Conservation (phyloP, 23 red algal species). For the Pyropia yezoensis region DNA sequence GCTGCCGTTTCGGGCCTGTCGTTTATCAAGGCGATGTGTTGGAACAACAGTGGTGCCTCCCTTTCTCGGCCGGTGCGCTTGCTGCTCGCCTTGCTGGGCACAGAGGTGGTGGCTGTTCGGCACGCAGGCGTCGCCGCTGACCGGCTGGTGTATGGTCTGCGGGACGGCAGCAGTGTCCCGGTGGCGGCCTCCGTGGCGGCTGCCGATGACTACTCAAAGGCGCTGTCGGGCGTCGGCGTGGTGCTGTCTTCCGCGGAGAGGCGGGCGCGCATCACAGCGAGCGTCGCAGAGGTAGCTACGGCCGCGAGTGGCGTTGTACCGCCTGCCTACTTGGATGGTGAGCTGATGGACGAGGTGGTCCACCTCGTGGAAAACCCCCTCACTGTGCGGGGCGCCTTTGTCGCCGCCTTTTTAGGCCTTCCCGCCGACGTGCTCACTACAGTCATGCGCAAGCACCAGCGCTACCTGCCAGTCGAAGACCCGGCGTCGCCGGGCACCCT, state of each 20-base stretch:
- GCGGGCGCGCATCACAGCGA: slow-evolving; percentile 20
- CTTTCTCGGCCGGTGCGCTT: slow-evolving; percentile 92
- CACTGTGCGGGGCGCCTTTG: slow-evolving; percentile 59
- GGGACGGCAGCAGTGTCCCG: slow-evolving; percentile 26
- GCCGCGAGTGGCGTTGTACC: slow-evolving; percentile 31
- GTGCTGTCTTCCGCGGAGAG: slow-evolving; percentile 33
- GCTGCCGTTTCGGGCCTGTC: slow-evolving; percentile 27
- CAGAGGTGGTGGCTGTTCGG: slow-evolving; percentile 59
- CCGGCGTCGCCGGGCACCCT: slow-evolving; percentile 10
- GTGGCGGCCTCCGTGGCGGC: slow-evolving; percentile 12
- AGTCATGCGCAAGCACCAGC: slow-evolving; percentile 97
- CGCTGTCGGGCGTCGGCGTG: slow-evolving; percentile 35
- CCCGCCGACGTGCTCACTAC: slow-evolving; percentile 80
- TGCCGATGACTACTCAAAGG: slow-evolving; percentile 42
- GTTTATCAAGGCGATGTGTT: slow-evolving; percentile 71
- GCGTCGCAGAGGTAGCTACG: slow-evolving; percentile 26
- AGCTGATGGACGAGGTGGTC: slow-evolving; percentile 64
- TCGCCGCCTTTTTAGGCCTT: slow-evolving; percentile 58
- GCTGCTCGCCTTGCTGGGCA: slow-evolving; percentile 73
- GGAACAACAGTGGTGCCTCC: slow-evolving; percentile 65
- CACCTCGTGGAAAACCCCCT: slow-evolving; percentile 81
- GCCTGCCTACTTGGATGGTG: slow-evolving; percentile 33
- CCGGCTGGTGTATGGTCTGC: slow-evolving; percentile 37
- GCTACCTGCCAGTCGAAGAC: slow-evolving; percentile 77
- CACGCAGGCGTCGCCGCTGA: slow-evolving; percentile 47